Conservation (phyloP, 768 basidiomycete species). For the Galerina sulciceps region DNA sequence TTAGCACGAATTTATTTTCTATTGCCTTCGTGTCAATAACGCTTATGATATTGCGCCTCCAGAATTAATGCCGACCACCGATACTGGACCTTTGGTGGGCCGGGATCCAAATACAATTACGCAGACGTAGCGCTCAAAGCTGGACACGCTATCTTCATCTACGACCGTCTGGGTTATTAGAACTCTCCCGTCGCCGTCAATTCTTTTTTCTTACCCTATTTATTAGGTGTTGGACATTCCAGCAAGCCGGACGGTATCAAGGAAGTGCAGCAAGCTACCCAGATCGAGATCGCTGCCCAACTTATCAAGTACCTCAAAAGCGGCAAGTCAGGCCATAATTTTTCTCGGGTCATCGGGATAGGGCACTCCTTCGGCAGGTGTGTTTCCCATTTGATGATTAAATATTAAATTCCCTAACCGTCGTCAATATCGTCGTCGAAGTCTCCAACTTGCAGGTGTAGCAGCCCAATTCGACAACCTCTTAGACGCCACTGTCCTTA, state of each 20-base stretch:
- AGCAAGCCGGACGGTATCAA: constrained; percentile 27
- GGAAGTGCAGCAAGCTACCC: constrained; percentile 23
- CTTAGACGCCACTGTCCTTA: constrained; percentile 24
- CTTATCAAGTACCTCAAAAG: constrained; percentile 16
- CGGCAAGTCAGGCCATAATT: constrained; percentile 3
- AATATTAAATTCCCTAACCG: background rate
- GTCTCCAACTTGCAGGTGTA: constrained; percentile 17
- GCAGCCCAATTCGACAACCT: constrained; percentile 17
- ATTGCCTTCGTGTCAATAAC: background rate
- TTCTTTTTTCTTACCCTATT: background rate
- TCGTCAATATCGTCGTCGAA: background rate
- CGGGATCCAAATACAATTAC: constrained; percentile 22
- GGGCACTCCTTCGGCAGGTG: constrained; percentile 31
- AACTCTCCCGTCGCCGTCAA: background rate
- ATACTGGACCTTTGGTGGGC: constrained; percentile 25
- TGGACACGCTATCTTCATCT: constrained; percentile 24
- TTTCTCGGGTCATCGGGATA: constrained; percentile 21
- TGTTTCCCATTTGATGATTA: background rate
- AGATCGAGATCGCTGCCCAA: constrained; percentile 20
- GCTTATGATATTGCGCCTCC: background rate
- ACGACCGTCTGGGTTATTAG: constrained; percentile 22
- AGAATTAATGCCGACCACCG: constrained; percentile 26
- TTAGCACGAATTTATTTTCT: background rate
- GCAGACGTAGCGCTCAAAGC: constrained; percentile 18
- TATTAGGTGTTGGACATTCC: constrained; percentile 23